Percentiles rank a stretch among this genome's conserved stretches.
Evolutionary conservation across 345 rosid species (phyloP).

Genomic region (Reutealis trisperma): DNA sequence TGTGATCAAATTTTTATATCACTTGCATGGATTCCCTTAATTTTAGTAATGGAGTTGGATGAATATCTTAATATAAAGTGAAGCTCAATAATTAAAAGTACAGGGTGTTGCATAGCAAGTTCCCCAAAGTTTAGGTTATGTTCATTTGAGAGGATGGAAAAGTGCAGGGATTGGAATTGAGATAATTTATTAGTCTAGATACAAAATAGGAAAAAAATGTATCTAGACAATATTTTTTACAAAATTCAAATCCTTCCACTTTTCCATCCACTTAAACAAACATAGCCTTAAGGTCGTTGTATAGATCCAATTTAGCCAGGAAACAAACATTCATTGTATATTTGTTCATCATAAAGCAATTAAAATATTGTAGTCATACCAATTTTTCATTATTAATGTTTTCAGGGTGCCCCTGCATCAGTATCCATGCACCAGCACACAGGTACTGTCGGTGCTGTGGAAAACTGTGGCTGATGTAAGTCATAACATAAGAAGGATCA

Average conservation of each 20-base stretch:
- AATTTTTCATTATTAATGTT: conserved; percentile 81
- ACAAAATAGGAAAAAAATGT: too few relatives aligned
- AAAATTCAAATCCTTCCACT: too few relatives aligned
- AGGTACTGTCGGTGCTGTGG: conserved; percentile 80
- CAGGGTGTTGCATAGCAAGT: not conserved
- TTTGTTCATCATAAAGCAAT: not conserved
- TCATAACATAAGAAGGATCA: conserved; percentile 72
- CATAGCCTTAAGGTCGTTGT: not conserved
- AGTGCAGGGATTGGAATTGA: too few relatives aligned
- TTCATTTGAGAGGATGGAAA: too few relatives aligned
- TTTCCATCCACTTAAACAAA: too few relatives aligned
- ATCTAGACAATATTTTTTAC: too few relatives aligned
- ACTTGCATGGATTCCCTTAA: not conserved
- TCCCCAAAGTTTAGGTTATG: not conserved
- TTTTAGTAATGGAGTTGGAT: not conserved
- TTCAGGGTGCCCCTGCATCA: conserved; percentile 94
- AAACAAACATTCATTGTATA: not conserved
- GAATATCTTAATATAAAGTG: not conserved
- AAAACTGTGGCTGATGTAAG: conserved; percentile 78
- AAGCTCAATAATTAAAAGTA: not conserved
- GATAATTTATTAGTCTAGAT: too few relatives aligned
- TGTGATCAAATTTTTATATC: not conserved
- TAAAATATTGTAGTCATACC: conserved; percentile 42
- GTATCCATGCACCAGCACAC: conserved; percentile 95
- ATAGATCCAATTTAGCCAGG: conserved; percentile 2